phyloP scores from a whole-genome alignment of 169 alveolate species.

The Babesia ovata region DNA sequence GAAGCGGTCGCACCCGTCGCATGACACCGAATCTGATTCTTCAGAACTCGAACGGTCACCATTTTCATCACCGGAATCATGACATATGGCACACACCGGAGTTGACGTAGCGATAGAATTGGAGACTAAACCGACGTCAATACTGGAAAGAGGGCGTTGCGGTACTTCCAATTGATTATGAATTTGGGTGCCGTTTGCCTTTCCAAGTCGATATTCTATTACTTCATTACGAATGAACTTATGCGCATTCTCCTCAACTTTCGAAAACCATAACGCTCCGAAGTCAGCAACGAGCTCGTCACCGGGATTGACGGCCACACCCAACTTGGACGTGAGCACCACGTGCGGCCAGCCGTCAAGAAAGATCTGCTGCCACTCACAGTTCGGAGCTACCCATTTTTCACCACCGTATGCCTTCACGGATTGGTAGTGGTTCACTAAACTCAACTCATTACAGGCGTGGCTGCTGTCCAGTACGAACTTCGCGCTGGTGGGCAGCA shows the following conservation, averaged over 20 bases:
- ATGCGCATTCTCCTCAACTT: conserved; percentile 82
- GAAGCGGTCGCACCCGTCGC: conserved; percentile 81
- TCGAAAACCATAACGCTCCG: conserved; percentile 88
- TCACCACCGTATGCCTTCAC: conserved; percentile 79
- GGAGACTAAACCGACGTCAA: conserved; percentile 8
- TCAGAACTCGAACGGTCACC: background rate
- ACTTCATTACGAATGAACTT: conserved; percentile 72
- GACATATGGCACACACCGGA: conserved; percentile 25
- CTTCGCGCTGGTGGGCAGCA: conserved; percentile 84
- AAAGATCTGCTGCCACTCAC: conserved; percentile 89
- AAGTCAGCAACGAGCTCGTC: conserved; percentile 90
- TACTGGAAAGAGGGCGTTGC: conserved; percentile 13
- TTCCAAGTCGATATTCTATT: conserved; percentile 69
- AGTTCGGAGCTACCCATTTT: conserved; percentile 78
- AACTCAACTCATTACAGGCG: conserved; percentile 87
- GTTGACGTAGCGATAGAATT: conserved; percentile 8
- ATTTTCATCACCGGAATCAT: conserved; percentile 1
- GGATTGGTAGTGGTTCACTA: conserved; percentile 88
- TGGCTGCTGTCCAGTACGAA: conserved; percentile 85
- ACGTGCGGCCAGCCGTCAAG: conserved; percentile 89
- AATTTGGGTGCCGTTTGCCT: too few relatives aligned
- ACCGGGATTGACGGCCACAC: conserved; percentile 84
- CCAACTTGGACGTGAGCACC: conserved; percentile 79
- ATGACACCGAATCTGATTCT: conserved; percentile 59
- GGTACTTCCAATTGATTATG: conserved; percentile 19